A percentile compares a stretch with the other conserved stretches of the same genome.
Conservation (phyloP, 1,284 basidiomycete genomes). For the Takashimella koratensis region DNA sequence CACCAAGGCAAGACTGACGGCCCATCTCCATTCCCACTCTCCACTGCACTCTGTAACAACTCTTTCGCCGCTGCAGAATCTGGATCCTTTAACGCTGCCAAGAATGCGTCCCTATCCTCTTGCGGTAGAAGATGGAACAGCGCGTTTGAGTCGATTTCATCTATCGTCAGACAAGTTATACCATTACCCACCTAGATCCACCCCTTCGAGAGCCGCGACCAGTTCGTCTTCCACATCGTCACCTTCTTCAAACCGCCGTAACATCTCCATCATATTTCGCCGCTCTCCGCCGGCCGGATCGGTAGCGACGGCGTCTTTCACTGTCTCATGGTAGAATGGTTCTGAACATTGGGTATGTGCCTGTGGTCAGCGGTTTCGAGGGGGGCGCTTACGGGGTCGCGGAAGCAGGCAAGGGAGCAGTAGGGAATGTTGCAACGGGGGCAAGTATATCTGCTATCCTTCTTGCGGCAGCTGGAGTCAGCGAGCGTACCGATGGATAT, state of each 20-base stretch:
- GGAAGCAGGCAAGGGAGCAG: constrained; percentile 47
- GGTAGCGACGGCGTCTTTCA: constrained; percentile 33
- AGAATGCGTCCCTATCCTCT: constrained; percentile 40
- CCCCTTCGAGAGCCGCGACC: constrained; percentile 25
- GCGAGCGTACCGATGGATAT: background rate
- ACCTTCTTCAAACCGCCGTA: constrained; percentile 42
- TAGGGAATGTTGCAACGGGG: constrained; percentile 48
- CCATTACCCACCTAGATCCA: constrained; percentile 45
- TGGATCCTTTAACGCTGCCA: constrained; percentile 37
- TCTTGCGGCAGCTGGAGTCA: constrained; percentile 36
- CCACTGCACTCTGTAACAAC: constrained; percentile 30
- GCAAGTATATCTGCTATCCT: constrained; percentile 45
- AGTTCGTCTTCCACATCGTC: constrained; percentile 31
- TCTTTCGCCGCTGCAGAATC: constrained; percentile 33
- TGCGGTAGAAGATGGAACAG: constrained; percentile 43
- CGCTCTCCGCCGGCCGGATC: constrained; percentile 40
- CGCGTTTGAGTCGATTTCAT: constrained; percentile 42
- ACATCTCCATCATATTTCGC: constrained; percentile 45
- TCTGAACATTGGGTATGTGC: constrained; percentile 47
- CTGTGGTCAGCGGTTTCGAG: constrained; percentile 13
- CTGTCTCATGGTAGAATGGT: constrained; percentile 44
- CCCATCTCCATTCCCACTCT: constrained; percentile 13
- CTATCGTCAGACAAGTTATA: constrained; percentile 21
- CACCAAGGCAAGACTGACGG: constrained; percentile 16
- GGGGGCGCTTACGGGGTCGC: constrained; percentile 26